Conservation (phyloP, 129 eudicot genomes). For the Pseudognaphalium luteoalbum region DNA sequence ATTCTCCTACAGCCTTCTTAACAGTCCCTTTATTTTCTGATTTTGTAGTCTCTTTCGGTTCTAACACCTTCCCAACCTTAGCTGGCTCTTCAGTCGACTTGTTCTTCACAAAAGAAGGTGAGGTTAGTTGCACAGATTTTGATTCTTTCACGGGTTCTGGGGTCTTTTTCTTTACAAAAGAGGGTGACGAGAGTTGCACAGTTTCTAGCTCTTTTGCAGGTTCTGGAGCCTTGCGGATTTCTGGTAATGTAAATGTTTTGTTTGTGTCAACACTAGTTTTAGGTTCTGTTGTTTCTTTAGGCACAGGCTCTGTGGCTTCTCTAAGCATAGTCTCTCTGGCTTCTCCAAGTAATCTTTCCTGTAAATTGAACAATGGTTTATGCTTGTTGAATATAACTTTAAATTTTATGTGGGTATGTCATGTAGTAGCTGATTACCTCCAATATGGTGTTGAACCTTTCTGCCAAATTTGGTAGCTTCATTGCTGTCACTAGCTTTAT, state of each 20-base stretch:
- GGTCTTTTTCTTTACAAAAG: conserved; percentile 42
- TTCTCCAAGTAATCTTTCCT: conserved; percentile 79
- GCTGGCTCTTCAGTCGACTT: conserved; percentile 36
- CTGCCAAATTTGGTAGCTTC: conserved; percentile 89
- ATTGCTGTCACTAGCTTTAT: conserved; percentile 91
- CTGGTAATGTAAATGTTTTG: conserved; percentile 36
- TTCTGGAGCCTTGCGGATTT: conserved; percentile 45
- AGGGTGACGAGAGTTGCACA: conserved; percentile 36
- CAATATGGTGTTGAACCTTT: conserved; percentile 73
- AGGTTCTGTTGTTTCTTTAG: conserved; percentile 20
- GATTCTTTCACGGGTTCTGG: conserved; percentile 33
- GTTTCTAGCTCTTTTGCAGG: conserved; percentile 36
- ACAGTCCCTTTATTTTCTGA: conserved; percentile 35
- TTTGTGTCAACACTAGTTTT: conserved; percentile 20
- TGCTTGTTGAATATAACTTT: background rate
- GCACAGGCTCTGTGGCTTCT: conserved; percentile 22
- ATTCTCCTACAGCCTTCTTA: conserved; percentile 38
- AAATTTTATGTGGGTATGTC: conserved; percentile 2
- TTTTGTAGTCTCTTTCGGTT: conserved; percentile 30
- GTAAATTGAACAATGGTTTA: conserved; percentile 19
- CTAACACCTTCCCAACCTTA: conserved; percentile 35
- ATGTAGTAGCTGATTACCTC: conserved; percentile 49
- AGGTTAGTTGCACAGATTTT: background rate
- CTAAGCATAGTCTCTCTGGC: conserved; percentile 26
- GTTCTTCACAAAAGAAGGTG: conserved; percentile 39